Base-by-base conservation (phyloP, 257 asterid genomes). In the Echium plantagineum region DNA sequence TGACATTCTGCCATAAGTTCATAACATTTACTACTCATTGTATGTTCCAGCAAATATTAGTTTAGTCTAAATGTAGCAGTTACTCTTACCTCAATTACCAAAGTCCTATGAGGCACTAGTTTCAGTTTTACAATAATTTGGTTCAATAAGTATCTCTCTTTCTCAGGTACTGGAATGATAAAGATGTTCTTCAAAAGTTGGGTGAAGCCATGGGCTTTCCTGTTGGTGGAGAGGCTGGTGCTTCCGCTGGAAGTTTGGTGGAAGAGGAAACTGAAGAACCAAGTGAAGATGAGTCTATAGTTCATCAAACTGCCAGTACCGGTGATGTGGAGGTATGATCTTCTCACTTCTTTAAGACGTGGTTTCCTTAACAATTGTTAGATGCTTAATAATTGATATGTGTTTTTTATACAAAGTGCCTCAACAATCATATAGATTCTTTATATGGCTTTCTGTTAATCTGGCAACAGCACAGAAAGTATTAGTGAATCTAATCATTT, bases 171-270 rank as follows among this genome's bases (percentile, higher is more conserved):
- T 83, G 95, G 97, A 89, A 89, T 63, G 95, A 89, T 71, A 85
- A 80, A 64, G 95, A 89, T 13, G 88, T 78, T 52, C 81, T 89
- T 59, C 80, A 79, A 79, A 89, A 89, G 80, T 76, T 89, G 83
- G 95, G 97, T 60, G 95, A 86, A 67, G 91, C 95, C 65, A 89
- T 89, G 97, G 95, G 97, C 60, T 86, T 86, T 64, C 81, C 94
- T 62, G 89, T 70, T 59, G 71, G 69, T 22, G 96, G 86, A 64
- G 95, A 84, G 67, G 52, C 69, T 22, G 75, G 81, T 60, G 70
- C 95, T n/a, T 81, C 94, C 71, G 83, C 87, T 49, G 85, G 67
- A 66, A 74, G 69, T 62, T 73, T 77, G 26, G 91, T 71, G 48
- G 76, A 78, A 69, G 94, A 84, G 7, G 97, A 82, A 65, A 67